Percentiles rank a stretch among this genome's conserved stretches.
Conservation (phyloP, 176 grass and related monocot genomes). For the Musa acuminata region DNA sequence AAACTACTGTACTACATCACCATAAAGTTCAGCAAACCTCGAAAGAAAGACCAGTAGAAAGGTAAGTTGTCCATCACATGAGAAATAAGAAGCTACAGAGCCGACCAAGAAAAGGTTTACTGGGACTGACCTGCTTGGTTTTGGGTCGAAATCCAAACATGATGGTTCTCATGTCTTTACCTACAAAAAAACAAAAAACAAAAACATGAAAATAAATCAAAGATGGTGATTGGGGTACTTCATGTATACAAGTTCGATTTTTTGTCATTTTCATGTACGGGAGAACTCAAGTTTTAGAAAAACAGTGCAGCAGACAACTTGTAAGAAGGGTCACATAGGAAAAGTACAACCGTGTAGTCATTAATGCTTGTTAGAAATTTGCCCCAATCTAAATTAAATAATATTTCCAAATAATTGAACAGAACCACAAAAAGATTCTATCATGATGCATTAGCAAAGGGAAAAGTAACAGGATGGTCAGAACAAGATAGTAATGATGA, state of each 20-base stretch:
- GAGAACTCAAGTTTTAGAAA: not conserved
- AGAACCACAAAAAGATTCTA: not conserved
- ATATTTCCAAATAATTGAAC: not conserved
- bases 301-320: not conserved
- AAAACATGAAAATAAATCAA: slow-evolving; percentile 12
- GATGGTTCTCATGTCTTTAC: slow-evolving; percentile 92
- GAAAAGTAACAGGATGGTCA: no score
- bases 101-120: not conserved
- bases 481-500: no score
- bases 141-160: slow-evolving; percentile 70
- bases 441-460: not conserved
- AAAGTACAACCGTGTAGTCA: not conserved
- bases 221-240: not conserved
- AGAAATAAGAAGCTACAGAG: not conserved
- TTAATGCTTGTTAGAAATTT: not conserved
- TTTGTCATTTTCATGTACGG: not conserved
- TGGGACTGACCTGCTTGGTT: slow-evolving; percentile 62
- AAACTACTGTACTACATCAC: not conserved
- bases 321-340: not conserved
- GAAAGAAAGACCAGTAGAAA: slow-evolving; percentile 15
- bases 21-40: not conserved
- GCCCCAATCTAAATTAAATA: not conserved
- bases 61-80: not conserved
- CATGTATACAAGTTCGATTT: not conserved
- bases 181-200: slow-evolving; percentile 27